A percentile compares a stretch with the other conserved stretches of the same genome.
phyloP scores from a whole-genome alignment of 2,329 filamentous ascomycete species.

The Epicoccum sorghinum region DNA sequence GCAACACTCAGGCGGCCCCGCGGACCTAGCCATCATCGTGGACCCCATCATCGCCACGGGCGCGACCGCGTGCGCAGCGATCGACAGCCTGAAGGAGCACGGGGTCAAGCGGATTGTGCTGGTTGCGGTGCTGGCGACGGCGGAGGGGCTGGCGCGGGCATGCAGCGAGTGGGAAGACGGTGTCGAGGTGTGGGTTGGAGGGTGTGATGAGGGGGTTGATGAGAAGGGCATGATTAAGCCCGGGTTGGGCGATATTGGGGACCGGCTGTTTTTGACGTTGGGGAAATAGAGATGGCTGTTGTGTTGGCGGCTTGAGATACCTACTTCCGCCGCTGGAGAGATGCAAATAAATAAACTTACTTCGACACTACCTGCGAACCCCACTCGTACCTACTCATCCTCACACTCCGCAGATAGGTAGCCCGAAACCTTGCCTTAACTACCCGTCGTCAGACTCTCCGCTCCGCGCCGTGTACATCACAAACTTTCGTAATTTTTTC shows the following conservation, averaged over 20 bases:
- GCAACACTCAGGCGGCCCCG: conserved; percentile 47
- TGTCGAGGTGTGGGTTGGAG: conserved; percentile 82
- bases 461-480: no score
- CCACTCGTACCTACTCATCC: no score
- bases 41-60: conserved; percentile 95
- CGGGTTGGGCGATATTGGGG: conserved; percentile 87
- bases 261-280: conserved; percentile 85
- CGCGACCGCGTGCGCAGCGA: conserved; percentile 85
- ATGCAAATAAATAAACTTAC: no score
- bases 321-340: no score
- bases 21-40: conserved; percentile 78
- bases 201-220: conserved; percentile 75
- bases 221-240: conserved; percentile 88
- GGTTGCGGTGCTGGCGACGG: conserved; percentile 74
- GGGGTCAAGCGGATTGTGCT: conserved; percentile 83
- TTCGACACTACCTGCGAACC: no score
- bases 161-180: conserved; percentile 79
- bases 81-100: conserved; percentile 89
- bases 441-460: no score
- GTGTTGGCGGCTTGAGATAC: neutral
- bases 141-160: conserved; percentile 71
- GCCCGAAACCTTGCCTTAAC: no score
- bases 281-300: conserved; percentile 66
- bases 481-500: no score
- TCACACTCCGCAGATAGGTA: no score